Percentiles rank a stretch among this genome's conserved stretches.
These are phyloP conservation scores for Coniochaeta sp. DNA, from an alignment of 2,329 filamentous ascomycete species.

Conservation along the genomic window DNA sequence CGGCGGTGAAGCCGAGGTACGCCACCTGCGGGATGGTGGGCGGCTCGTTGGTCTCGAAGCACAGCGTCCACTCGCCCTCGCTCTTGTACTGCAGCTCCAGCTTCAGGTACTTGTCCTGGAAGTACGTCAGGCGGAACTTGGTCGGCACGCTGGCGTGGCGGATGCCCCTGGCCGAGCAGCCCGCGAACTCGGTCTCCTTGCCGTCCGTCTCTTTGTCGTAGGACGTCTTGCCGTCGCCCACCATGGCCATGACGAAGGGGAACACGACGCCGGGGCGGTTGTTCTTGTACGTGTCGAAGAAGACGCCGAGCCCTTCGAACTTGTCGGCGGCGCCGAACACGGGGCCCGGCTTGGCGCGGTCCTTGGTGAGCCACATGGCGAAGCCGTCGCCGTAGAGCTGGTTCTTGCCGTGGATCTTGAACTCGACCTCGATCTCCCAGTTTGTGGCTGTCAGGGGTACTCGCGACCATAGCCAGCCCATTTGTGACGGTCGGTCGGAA, in stretches of 20 bases:
- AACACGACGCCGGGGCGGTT: constrained; percentile 93
- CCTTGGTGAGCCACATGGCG: constrained; percentile 96
- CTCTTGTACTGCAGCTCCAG: constrained; percentile 92
- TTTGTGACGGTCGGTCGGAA: constrained; percentile 81
- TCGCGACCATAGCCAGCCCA: constrained; percentile 88
- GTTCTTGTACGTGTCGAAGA: constrained; percentile 99
- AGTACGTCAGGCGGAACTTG: constrained; percentile 86
- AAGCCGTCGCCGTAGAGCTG: constrained; percentile 94
- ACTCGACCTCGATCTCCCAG: constrained; percentile 97
- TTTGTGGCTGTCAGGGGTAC: constrained; percentile 95
- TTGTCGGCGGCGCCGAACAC: constrained; percentile 85
- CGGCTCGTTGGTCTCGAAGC: constrained; percentile 68
- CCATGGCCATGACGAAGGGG: constrained; percentile 98
- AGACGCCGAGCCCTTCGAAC: constrained; percentile 91
- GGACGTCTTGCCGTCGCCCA: constrained; percentile 78
- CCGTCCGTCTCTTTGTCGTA: constrained; percentile 96
- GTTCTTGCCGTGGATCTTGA: constrained; percentile 84
- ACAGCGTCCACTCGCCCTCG: constrained; percentile 80
- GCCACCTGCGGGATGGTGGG: constrained; percentile 72
- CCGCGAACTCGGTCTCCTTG: constrained; percentile 85
- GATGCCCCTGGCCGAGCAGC: constrained; percentile 89
- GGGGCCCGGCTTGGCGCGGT: constrained; percentile 70
- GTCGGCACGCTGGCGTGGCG: constrained; percentile 74
- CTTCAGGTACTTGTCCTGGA: constrained; percentile 87
- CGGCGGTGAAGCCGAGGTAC: constrained; percentile 73